phyloP scores from a whole-genome alignment of 768 basidiomycete species.

The Boletus tylopilopsis region DNA sequence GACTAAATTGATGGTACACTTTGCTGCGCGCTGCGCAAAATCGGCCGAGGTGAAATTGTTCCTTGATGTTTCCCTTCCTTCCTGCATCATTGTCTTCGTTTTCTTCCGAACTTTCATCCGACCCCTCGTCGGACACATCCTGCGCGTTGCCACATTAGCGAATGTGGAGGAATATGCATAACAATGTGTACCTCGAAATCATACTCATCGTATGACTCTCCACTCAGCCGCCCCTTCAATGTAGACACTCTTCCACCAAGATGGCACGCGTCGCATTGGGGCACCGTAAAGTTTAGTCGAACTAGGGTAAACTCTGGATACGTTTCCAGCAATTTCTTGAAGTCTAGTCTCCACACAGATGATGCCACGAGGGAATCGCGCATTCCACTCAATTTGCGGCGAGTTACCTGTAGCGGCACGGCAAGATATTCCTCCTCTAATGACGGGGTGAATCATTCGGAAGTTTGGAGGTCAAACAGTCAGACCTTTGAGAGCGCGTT shows the following conservation, averaged over 20 bases:
- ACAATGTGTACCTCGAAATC: slow-evolving; percentile 57
- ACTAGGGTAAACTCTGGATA: slow-evolving; percentile 62
- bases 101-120: slow-evolving; percentile 25
- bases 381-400: slow-evolving; percentile 66
- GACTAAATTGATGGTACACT: slow-evolving; percentile 68
- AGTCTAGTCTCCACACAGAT: slow-evolving; percentile 76
- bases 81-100: slow-evolving; percentile 1
- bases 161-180: background rate
- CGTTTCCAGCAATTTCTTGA: slow-evolving; percentile 59
- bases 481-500: slow-evolving; percentile 47
- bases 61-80: slow-evolving; percentile 12
- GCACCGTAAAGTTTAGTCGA: slow-evolving; percentile 50
- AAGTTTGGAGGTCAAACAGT: background rate
- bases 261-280: slow-evolving; percentile 81
- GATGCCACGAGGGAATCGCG: slow-evolving; percentile 76
- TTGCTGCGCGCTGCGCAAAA: slow-evolving; percentile 70
- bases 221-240: slow-evolving; percentile 55
- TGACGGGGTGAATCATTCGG: background rate
- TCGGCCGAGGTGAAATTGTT: slow-evolving; percentile 64
- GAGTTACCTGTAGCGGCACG: slow-evolving; percentile 60
- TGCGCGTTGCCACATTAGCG: slow-evolving; percentile 5
- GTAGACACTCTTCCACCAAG: slow-evolving; percentile 69
- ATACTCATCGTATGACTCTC: slow-evolving; percentile 63
- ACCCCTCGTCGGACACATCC: slow-evolving; percentile 22
- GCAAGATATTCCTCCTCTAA: slow-evolving; percentile 68